Evolutionary conservation across 1,284 basidiomycete genomes (phyloP).

Genomic region (Ustilago sp.): DNA sequence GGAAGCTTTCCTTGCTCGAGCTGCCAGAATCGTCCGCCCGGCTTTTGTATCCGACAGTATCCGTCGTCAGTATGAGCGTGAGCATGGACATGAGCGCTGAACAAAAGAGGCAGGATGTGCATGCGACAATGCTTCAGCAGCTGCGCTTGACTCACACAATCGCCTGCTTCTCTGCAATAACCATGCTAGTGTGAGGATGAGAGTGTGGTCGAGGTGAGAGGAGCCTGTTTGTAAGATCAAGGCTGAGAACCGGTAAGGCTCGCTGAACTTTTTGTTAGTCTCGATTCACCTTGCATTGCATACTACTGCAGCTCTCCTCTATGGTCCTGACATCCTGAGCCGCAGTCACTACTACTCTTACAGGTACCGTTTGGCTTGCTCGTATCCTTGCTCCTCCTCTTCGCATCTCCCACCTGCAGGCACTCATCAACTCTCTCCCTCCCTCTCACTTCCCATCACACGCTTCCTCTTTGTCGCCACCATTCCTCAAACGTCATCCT

Average conservation of each 20-base stretch:
- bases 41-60: neutral
- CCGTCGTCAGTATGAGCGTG: neutral
- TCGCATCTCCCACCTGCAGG: neutral
- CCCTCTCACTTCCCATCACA: neutral
- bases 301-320: neutral
- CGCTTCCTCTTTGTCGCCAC: neutral
- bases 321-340: neutral
- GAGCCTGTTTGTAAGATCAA: neutral
- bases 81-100: neutral
- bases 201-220: neutral
- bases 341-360: constrained; percentile 2
- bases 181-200: neutral
- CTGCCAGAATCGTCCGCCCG: no score
- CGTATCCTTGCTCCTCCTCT: neutral
- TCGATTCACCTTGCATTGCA: constrained; percentile 4
- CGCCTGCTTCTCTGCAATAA: no score
- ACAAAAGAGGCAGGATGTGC: neutral
- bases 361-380: neutral
- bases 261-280: neutral
- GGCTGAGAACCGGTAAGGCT: neutral
- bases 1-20: neutral
- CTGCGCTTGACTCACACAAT: neutral
- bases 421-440: neutral
- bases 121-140: neutral
- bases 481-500: neutral